phyloP scores from a whole-genome alignment of 352 stramenopile genomes.

The Proteromonas lacertae region DNA sequence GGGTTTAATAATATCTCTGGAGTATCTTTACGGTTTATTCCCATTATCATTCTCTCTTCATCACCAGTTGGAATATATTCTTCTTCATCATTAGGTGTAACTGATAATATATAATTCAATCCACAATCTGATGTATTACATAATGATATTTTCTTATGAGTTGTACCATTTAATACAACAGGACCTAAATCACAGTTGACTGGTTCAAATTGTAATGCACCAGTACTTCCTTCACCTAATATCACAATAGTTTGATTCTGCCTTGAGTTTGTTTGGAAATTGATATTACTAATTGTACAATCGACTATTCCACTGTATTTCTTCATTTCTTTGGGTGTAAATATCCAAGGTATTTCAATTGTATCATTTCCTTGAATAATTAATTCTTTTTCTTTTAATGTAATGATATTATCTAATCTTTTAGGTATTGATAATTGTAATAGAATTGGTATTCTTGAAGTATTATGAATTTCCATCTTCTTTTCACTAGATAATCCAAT shows the following conservation, averaged over 20 bases:
- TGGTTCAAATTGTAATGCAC: constrained; percentile 33
- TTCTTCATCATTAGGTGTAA: neutral
- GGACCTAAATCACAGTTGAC: constrained; percentile 24
- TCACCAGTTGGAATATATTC: neutral
- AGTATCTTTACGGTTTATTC: neutral
- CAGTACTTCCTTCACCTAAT: constrained; percentile 24
- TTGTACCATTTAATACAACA: constrained; percentile 33
- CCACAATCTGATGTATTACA: constrained; percentile 36
- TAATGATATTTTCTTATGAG: constrained; percentile 22
- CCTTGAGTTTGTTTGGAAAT: constrained; percentile 12
- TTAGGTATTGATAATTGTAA: constrained; percentile 29
- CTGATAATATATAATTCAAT: constrained; percentile 4
- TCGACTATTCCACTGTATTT: constrained; percentile 28
- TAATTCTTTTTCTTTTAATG: constrained; percentile 8
- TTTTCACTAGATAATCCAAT: constrained; percentile 24
- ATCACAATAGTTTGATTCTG: constrained; percentile 24
- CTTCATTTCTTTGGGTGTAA: constrained; percentile 27
- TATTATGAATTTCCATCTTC: constrained; percentile 24
- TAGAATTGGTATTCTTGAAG: constrained; percentile 35
- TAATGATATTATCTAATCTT: constrained; percentile 14
- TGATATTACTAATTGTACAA: constrained; percentile 9
- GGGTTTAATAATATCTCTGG: constrained; percentile 2
- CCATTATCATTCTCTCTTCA: too few species aligned
- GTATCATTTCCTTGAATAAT: constrained; percentile 36
- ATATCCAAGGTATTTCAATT: constrained; percentile 21